These are phyloP conservation scores for Aquilaria yunnanensis DNA, from an alignment of 345 rosid species.

Conservation along the genomic window DNA sequence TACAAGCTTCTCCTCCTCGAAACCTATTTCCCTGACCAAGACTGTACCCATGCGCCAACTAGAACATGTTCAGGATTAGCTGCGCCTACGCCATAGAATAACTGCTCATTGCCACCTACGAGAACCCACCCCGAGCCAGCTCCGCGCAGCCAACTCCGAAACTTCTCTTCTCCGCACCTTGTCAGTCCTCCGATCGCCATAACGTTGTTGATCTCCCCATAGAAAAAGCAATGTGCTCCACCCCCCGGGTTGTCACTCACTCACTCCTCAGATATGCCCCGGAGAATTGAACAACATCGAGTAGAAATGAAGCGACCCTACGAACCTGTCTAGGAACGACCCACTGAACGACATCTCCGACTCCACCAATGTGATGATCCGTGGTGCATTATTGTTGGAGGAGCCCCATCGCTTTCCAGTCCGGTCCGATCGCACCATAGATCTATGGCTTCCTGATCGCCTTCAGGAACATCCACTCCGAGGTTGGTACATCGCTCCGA, in stretches of 20 bases:
- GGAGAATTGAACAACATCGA: slow-evolving; percentile 57
- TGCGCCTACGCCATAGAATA: slow-evolving; percentile 70
- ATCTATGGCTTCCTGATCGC: neutral
- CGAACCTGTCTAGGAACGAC: too few relatives aligned
- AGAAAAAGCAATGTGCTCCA: slow-evolving; percentile 45
- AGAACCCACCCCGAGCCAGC: slow-evolving; percentile 24
- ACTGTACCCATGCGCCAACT: slow-evolving; percentile 49
- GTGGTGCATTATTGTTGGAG: slow-evolving; percentile 35
- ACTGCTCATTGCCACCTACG: slow-evolving; percentile 49
- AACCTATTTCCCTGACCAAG: slow-evolving; percentile 54
- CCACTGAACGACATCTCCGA: too few relatives aligned
- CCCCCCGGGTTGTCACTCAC: slow-evolving; percentile 17
- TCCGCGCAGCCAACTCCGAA: slow-evolving; percentile 49
- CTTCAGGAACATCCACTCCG: too few relatives aligned
- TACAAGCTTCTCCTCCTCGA: too few relatives aligned
- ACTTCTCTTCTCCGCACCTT: slow-evolving; percentile 64
- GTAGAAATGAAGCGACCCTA: slow-evolving; percentile 52
- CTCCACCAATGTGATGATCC: slow-evolving; percentile 31
- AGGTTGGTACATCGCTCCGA: too few relatives aligned
- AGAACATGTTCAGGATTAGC: slow-evolving; percentile 55
- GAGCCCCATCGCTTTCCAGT: slow-evolving; percentile 47
- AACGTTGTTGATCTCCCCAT: slow-evolving; percentile 37
- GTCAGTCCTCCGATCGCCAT: slow-evolving; percentile 35
- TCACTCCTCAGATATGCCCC: slow-evolving; percentile 39
- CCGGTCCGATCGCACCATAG: slow-evolving; percentile 57